Evolutionary conservation across 352 stramenopile genomes (phyloP).

Genomic region (Globisporangium emineosum): DNA sequence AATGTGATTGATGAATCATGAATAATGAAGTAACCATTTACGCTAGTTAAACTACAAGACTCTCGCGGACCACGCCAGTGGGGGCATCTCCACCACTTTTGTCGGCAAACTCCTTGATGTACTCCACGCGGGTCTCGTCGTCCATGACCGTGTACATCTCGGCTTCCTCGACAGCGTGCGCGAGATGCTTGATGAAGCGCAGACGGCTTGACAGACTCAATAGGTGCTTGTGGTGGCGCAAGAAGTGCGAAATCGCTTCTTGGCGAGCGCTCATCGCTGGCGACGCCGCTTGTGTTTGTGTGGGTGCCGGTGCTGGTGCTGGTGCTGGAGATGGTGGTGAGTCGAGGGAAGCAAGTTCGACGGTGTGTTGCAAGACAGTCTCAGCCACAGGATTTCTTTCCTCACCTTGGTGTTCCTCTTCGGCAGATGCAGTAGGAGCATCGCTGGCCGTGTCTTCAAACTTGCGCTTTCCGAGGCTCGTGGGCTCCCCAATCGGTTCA

Average conservation of each 20-base stretch:
- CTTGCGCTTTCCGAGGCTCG: conserved; percentile 13
- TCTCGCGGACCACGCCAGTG: not conserved
- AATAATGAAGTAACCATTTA: not conserved
- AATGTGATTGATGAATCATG: no score
- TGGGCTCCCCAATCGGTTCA: not conserved
- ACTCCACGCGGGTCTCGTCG: conserved; percentile 39
- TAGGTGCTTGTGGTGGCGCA: conserved; percentile 41
- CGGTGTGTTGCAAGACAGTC: not conserved
- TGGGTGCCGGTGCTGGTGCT: not conserved
- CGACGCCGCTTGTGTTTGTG: not conserved
- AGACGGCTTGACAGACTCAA: conserved; percentile 26
- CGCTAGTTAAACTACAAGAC: conserved; percentile 4
- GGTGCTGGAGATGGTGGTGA: not conserved
- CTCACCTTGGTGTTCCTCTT: not conserved
- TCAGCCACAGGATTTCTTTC: not conserved
- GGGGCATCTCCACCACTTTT: not conserved
- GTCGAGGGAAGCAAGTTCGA: not conserved
- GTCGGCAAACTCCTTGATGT: conserved; percentile 40
- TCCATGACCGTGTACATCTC: conserved; percentile 54
- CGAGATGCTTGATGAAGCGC: conserved; percentile 42
- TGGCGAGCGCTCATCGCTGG: conserved; percentile 26
- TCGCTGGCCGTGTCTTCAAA: not conserved
- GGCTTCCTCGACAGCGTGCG: conserved; percentile 27
- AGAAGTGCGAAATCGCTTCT: conserved; percentile 32
- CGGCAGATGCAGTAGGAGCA: not conserved